Evolutionary conservation across 371 early-diverging fungal genomes (phyloP).

Genomic region (Zopfochytrium polystomum): DNA sequence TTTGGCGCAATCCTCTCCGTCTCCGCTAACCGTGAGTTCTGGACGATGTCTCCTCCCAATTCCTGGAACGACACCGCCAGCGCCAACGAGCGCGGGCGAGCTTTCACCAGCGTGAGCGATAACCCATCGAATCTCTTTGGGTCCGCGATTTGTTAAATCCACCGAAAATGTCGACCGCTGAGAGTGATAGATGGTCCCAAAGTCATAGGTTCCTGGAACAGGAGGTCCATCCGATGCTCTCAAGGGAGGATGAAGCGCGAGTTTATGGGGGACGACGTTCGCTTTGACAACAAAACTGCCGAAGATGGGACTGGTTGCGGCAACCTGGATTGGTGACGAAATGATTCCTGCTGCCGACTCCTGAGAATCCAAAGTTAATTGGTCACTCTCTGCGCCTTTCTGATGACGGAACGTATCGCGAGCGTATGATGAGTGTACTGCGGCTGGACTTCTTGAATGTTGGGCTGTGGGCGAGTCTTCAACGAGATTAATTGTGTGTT

Average conservation of each 20-base stretch:
- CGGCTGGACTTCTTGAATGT: too few relatives aligned
- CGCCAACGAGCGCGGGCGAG: conserved; percentile 27
- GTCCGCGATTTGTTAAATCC: conserved; percentile 33
- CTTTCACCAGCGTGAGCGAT: conserved; percentile 40
- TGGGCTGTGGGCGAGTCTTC: too few relatives aligned
- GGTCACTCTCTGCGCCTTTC: neutral
- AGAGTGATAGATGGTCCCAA: conserved; percentile 38
- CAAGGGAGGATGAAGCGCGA: conserved; percentile 24
- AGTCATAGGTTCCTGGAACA: conserved; percentile 27
- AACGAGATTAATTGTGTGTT: too few relatives aligned
- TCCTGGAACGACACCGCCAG: neutral
- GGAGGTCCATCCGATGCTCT: conserved; percentile 11
- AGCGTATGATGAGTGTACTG: too few relatives aligned
- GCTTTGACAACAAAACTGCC: conserved; percentile 19
- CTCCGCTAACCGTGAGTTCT: neutral
- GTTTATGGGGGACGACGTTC: conserved; percentile 34
- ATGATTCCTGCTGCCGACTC: conserved; percentile 7
- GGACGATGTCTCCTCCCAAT: neutral
- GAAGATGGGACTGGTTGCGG: neutral
- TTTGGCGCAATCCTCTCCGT: neutral
- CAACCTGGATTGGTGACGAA: neutral
- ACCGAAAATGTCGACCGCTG: conserved; percentile 28
- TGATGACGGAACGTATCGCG: too few relatives aligned
- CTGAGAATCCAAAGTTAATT: conserved; percentile 13
- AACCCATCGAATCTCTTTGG: conserved; percentile 28